Percentiles rank a stretch among this genome's conserved stretches.
These are phyloP conservation scores for Aspergillus fischeri DNA, from an alignment of 2,329 filamentous ascomycete species.

Conservation along the genomic window DNA sequence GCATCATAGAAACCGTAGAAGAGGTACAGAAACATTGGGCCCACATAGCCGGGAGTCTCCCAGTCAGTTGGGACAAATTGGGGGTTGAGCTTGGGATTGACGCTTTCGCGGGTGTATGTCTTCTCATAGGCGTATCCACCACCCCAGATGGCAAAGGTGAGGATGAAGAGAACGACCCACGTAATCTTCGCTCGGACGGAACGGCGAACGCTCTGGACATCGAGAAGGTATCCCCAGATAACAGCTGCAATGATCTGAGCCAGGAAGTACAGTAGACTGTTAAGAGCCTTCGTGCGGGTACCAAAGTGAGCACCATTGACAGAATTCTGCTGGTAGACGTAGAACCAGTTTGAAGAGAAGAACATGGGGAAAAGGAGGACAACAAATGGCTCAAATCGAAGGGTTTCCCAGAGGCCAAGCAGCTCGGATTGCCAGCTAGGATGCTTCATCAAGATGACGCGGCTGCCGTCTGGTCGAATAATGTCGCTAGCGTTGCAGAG, in stretches of 20 bases:
- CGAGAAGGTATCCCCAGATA: constrained; percentile 67
- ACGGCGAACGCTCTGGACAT: constrained; percentile 56
- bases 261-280: constrained; percentile 70
- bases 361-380: constrained; percentile 76
- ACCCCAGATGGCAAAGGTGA: constrained; percentile 77
- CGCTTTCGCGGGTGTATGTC: constrained; percentile 48
- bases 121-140: constrained; percentile 73
- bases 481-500: constrained; percentile 69
- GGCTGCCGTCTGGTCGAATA: constrained; percentile 69
- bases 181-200: constrained; percentile 61
- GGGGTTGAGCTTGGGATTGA: constrained; percentile 6
- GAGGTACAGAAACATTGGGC: constrained; percentile 81
- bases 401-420: constrained; percentile 66
- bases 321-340: constrained; percentile 71
- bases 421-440: constrained; percentile 78
- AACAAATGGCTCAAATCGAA: constrained; percentile 67
- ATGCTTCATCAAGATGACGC: constrained; percentile 81
- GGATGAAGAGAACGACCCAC: constrained; percentile 56
- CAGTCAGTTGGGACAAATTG: constrained; percentile 52
- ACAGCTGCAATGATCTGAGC: constrained; percentile 72
- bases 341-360: constrained; percentile 73
- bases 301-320: constrained; percentile 68
- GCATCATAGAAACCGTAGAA: constrained; percentile 87
- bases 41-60: constrained; percentile 62
- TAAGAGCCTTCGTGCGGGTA: constrained; percentile 67